These are phyloP conservation scores for Penicillium parvum DNA, from an alignment of 495 filamentous ascomycete species.

Conservation along the genomic window DNA sequence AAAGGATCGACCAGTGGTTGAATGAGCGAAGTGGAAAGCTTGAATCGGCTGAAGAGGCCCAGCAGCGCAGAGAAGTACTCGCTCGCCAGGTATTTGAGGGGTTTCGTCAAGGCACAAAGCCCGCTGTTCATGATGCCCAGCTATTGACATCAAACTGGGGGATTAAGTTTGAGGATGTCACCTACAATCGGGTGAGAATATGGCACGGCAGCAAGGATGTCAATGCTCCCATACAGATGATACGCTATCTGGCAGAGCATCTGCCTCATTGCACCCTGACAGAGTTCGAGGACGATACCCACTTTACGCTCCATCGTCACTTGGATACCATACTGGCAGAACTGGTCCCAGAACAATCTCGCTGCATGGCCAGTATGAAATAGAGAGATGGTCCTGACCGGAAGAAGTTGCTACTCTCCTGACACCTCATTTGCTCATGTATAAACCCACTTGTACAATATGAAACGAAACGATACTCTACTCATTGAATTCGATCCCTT, in stretches of 20 bases:
- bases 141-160: conserved; percentile 9
- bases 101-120: conserved; percentile 18
- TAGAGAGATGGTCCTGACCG: not conserved
- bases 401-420: not conserved
- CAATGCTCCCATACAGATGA: conserved; percentile 10
- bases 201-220: conserved; percentile 10
- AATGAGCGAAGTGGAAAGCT: conserved; percentile 1
- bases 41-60: not conserved
- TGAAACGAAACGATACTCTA: too few species aligned
- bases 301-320: conserved; percentile 17
- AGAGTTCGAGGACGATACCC: conserved; percentile 12
- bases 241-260: conserved; percentile 18
- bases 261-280: conserved; percentile 9
- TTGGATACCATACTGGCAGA: conserved; percentile 11
- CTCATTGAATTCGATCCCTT: too few species aligned
- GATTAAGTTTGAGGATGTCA: conserved; percentile 6
- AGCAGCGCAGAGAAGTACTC: not conserved
- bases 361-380: not conserved
- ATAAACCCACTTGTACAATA: too few species aligned
- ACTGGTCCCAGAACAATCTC: conserved; percentile 5
- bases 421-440: not conserved
- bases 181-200: conserved; percentile 2
- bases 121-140: conserved; percentile 6
- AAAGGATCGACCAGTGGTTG: conserved; percentile 14
- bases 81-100: conserved; percentile 17